phyloP scores from a whole-genome alignment of 2,329 filamentous ascomycete genomes.

The Hysterium pulicare region DNA sequence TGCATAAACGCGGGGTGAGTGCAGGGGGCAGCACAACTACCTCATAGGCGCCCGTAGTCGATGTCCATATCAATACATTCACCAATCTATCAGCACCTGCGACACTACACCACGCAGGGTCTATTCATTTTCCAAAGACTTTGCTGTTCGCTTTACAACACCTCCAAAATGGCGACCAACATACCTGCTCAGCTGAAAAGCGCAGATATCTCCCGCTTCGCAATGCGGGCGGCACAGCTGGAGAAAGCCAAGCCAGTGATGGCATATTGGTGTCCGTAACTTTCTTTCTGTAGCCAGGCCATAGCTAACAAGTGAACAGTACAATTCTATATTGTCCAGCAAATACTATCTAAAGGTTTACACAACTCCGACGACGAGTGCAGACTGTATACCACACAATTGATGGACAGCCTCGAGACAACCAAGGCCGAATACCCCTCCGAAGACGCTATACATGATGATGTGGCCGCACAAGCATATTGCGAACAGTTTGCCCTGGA shows the following conservation, averaged over 20 bases:
- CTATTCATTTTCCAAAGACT: too few species aligned
- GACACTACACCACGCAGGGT: too few species aligned
- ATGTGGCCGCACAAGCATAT: slow-evolving; percentile 82
- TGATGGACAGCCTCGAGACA: slow-evolving; percentile 91
- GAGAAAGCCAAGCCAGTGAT: slow-evolving; percentile 80
- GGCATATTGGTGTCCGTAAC: slow-evolving; percentile 84
- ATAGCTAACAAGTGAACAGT: slow-evolving; percentile 48
- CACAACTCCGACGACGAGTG: slow-evolving; percentile 77
- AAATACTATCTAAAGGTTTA: slow-evolving; percentile 77
- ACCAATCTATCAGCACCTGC: too few species aligned
- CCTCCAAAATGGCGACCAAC: slow-evolving; percentile 63
- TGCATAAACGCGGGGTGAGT: slow-evolving; percentile 4
- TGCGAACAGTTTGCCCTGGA: slow-evolving; percentile 92
- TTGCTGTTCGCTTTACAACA: too few species aligned
- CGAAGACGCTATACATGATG: slow-evolving; percentile 83
- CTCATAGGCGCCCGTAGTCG: too few species aligned
- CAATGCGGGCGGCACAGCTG: slow-evolving; percentile 78
- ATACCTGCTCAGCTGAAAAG: slow-evolving; percentile 72
- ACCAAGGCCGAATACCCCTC: slow-evolving; percentile 69
- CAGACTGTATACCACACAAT: slow-evolving; percentile 71
- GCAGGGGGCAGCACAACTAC: too few species aligned
- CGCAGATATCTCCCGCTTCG: slow-evolving; percentile 80
- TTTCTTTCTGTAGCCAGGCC: background rate
- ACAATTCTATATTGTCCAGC: slow-evolving; percentile 89
- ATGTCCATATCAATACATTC: too few species aligned